A percentile compares a stretch with the other conserved stretches of the same genome.
phyloP scores from a whole-genome alignment of 2,329 filamentous ascomycete species.

The Eurotiales sp. region DNA sequence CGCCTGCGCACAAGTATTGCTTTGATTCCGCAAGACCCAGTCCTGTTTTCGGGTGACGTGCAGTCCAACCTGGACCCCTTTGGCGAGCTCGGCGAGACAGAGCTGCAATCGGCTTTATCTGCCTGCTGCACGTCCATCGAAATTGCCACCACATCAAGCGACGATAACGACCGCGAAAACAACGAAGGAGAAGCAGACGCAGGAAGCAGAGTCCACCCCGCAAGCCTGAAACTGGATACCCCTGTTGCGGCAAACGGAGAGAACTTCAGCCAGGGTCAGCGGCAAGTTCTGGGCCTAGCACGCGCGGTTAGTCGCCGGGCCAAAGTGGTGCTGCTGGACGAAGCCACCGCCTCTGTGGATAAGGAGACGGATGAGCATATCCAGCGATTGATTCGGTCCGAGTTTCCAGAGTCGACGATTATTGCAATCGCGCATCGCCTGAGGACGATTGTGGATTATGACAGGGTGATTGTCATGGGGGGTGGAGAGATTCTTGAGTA shows the following conservation, averaged over 20 bases:
- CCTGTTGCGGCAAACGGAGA: slow-evolving; percentile 53
- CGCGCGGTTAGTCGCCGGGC: slow-evolving; percentile 58
- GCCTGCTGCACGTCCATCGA: slow-evolving; percentile 21
- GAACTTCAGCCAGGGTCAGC: slow-evolving; percentile 52
- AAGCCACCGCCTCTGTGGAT: slow-evolving; percentile 63
- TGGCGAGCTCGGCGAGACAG: slow-evolving; percentile 50
- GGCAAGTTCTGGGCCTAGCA: slow-evolving; percentile 60
- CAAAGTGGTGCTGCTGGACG: slow-evolving; percentile 58
- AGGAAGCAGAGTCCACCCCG: slow-evolving; percentile 9
- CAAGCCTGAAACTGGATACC: slow-evolving; percentile 43
- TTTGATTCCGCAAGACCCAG: slow-evolving; percentile 58
- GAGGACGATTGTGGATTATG: slow-evolving; percentile 61
- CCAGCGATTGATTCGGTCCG: slow-evolving; percentile 53
- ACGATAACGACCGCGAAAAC: slow-evolving; percentile 25
- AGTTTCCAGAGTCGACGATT: slow-evolving; percentile 54
- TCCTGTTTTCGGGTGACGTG: slow-evolving; percentile 57
- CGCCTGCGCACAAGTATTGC: slow-evolving; percentile 54
- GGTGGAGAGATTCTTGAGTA: slow-evolving; percentile 53
- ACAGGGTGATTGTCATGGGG: slow-evolving; percentile 56
- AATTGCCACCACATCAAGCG: slow-evolving; percentile 22
- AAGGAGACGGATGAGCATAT: slow-evolving; percentile 56
- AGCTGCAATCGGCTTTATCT: slow-evolving; percentile 26
- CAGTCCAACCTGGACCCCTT: slow-evolving; percentile 59
- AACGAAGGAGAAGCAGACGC: slow-evolving; percentile 15
- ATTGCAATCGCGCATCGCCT: slow-evolving; percentile 65